Percentiles rank a stretch among this genome's conserved stretches.
phyloP scores from a whole-genome alignment of 139 green algal genomes.

The Diplosphaera chodatii region DNA sequence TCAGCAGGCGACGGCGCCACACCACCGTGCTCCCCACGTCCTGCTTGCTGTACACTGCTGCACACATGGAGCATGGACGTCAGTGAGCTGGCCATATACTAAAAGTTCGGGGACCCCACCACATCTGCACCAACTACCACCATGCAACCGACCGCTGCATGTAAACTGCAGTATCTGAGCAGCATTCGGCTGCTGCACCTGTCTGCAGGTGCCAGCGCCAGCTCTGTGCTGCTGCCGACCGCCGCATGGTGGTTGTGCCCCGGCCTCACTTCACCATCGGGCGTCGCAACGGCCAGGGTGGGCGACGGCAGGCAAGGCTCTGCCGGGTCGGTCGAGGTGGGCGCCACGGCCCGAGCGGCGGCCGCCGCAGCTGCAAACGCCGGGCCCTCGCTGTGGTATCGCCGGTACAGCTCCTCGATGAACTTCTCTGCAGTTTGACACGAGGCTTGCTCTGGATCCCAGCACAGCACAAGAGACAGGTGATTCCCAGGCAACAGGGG shows the following conservation, averaged over 20 bases:
- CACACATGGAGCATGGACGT: too few species aligned
- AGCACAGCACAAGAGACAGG: too few species aligned
- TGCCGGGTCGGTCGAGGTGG: neutral
- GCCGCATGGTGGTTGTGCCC: neutral
- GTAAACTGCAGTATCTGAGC: too few species aligned
- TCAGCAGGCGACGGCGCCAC: neutral
- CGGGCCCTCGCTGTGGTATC: neutral
- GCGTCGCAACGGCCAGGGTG: too few species aligned
- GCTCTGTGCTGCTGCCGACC: neutral
- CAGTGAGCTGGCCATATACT: too few species aligned
- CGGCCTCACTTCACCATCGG: neutral
- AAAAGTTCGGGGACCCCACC: too few species aligned
- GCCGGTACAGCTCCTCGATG: neutral
- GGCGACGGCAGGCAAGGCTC: neutral
- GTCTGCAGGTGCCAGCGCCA: neutral
- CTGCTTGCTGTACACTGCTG: too few species aligned
- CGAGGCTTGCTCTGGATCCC: neutral
- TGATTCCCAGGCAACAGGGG: too few species aligned
- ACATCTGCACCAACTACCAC: too few species aligned
- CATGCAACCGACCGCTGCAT: too few species aligned
- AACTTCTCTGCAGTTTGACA: neutral
- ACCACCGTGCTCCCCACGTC: neutral
- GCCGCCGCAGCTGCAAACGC: neutral
- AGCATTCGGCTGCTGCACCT: neutral
- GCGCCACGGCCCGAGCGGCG: neutral